Evolutionary conservation across 345 rosid genomes (phyloP), one percentile per base, ranked within the genome.

Genomic region (Ceriops decandra): DNA sequence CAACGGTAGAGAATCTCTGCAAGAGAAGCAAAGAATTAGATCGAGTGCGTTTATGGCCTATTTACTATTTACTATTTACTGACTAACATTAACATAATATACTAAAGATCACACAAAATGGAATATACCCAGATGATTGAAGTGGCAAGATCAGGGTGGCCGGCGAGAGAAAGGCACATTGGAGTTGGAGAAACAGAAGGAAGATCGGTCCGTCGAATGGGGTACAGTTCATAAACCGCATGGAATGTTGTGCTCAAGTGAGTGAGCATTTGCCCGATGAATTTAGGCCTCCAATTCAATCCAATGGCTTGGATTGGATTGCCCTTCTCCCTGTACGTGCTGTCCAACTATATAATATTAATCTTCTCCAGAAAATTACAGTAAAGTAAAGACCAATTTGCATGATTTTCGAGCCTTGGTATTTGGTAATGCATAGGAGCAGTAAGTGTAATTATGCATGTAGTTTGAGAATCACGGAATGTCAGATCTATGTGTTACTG

Each of bases 171-270:
- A 68, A 51, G 66, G 33, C 20, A 22, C 82, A 82, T 81, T 60
- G 90, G 78, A 87, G 78, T 83, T 82, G 81, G 84, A 76, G 83
- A 79, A 83, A 57, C 58, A 52, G 74, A 66, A 72, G 49, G 92
- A 88, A 85, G 82, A 80, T 72, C 85, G 90, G 97, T 89, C 93
- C 70, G 77, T 58, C 69, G 78, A 89, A 87, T 81, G 82, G 95
- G 83, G 64, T 77, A 86, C 95, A 86, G 2, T 72, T 76, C 7
- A 78, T 81, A 81, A 27, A 10, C 75, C 81, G 60, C 69, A 74
- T 88, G 59, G 84, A 78, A 73, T 38, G 38, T 80, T 71, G 89
- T 74, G 86, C 82, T 21, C 3, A 63, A 74, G 74, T 13, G 49
- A 66, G 70, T 49, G 72, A 59, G 73, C 27, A 63, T 54, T 69